Conservation (phyloP, 192 early-diverging fungal genomes). For the Coemansia sp. region DNA sequence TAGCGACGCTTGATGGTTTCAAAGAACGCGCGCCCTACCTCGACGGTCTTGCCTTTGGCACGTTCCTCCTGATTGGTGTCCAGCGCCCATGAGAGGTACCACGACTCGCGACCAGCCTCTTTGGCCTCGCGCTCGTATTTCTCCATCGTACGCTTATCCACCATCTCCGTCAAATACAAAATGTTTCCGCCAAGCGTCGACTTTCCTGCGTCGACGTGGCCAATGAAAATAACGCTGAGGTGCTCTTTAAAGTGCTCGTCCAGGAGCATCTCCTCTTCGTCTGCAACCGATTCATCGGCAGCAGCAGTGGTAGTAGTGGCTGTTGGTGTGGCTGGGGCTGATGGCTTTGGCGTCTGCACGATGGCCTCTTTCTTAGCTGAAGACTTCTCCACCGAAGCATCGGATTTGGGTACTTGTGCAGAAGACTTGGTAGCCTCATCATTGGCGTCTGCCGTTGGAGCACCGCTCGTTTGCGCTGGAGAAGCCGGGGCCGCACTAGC, state of each 20-base stretch:
- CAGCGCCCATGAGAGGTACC: conserved; percentile 98
- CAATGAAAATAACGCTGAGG: conserved; percentile 97
- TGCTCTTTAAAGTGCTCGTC: conserved; percentile 90
- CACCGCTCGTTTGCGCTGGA: conserved; percentile 16
- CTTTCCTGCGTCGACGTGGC: conserved; percentile 97
- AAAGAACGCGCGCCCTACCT: conserved; percentile 97
- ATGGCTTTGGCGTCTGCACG: background rate
- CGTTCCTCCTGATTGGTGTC: conserved; percentile 97
- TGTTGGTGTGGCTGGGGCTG: conserved; percentile 17
- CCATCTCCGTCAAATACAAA: conserved; percentile 93
- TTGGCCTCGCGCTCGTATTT: conserved; percentile 99
- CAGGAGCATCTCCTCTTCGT: conserved; percentile 61
- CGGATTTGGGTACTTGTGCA: background rate
- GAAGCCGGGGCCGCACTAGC: conserved; percentile 19
- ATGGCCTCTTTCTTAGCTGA: conserved; percentile 7
- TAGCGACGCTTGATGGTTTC: conserved; percentile 93
- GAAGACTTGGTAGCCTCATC: conserved; percentile 3
- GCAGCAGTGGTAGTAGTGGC: conserved; percentile 5
- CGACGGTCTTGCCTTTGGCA: conserved; percentile 98
- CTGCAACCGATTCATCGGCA: conserved; percentile 22
- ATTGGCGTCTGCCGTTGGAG: conserved; percentile 3
- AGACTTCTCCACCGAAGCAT: conserved; percentile 13
- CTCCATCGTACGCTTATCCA: conserved; percentile 99
- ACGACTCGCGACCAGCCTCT: conserved; percentile 94
- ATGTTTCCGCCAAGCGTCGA: conserved; percentile 99